Percentiles rank a stretch among this genome's conserved stretches.
Evolutionary conservation across 78 protist species (phyloP).

Genomic region (Planoprotostelium fungivorum): DNA sequence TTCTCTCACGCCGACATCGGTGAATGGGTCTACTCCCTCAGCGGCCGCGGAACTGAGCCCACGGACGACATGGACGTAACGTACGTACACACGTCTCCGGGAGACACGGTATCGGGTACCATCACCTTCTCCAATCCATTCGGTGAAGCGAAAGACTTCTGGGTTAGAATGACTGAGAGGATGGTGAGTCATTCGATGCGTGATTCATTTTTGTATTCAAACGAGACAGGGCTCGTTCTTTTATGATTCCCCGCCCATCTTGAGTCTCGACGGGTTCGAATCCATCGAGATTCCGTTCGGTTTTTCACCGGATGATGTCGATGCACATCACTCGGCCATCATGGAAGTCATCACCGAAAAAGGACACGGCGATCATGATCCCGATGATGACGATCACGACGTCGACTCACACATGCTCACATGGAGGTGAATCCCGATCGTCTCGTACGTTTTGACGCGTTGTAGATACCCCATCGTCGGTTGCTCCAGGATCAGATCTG

Average conservation of each 20-base stretch:
- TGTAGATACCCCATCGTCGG: not conserved
- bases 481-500: not conserved
- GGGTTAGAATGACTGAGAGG: not conserved
- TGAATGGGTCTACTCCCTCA: not conserved
- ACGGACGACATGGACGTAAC: not conserved
- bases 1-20: not conserved
- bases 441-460: no score
- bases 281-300: not conserved
- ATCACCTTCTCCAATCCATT: not conserved
- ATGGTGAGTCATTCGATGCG: no score
- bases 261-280: not conserved
- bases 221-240: not conserved
- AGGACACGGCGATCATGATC: not conserved
- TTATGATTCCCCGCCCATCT: not conserved
- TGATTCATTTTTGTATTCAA: no score
- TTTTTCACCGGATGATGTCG: not conserved
- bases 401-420: not conserved
- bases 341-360: not conserved
- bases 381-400: not conserved
- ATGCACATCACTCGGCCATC: not conserved
- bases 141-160: not conserved
- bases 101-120: not conserved
- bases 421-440: not conserved
- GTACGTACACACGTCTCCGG: not conserved
- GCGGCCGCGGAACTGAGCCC: not conserved